phyloP scores from a whole-genome alignment of 148 eudicot species.

The Camellia japonica region DNA sequence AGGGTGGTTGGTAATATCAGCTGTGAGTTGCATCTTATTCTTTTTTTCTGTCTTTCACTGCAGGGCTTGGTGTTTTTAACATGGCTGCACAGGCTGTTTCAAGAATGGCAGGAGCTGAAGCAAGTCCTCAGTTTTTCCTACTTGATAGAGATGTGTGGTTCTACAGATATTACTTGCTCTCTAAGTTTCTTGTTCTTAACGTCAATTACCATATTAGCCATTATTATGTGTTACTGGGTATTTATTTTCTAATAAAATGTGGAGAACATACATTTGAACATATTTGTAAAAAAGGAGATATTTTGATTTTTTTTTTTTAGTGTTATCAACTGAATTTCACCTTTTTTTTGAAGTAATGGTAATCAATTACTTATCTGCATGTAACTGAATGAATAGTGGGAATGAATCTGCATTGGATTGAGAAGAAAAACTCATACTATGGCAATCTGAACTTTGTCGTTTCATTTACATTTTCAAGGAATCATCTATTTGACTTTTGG shows the following conservation, averaged over 20 bases:
- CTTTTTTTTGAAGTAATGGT: background rate
- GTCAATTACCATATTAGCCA: background rate
- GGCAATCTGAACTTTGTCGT: background rate
- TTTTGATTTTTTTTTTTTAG: too few species aligned
- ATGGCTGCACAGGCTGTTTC: conserved; percentile 86
- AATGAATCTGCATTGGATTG: too few species aligned
- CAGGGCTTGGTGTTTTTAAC: conserved; percentile 96
- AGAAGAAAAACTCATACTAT: background rate
- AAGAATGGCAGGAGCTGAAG: conserved; percentile 66
- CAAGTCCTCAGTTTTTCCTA: conserved; percentile 80
- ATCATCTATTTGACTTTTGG: background rate
- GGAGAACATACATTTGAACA: background rate
- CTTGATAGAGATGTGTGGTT: conserved; percentile 80
- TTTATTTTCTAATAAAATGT: background rate
- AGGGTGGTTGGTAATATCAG: conserved; percentile 2
- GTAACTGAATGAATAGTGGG: background rate
- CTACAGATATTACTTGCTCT: conserved; percentile 2
- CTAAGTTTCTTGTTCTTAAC: background rate
- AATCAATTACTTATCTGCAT: background rate
- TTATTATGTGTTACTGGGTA: background rate
- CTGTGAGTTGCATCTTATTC: conserved; percentile 10
- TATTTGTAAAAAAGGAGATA: background rate
- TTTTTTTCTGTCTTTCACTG: conserved; percentile 55
- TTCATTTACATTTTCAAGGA: background rate
- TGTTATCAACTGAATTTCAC: background rate